phyloP scores from a whole-genome alignment of 2,329 filamentous ascomycete genomes.

The Talaromyces sp. region DNA sequence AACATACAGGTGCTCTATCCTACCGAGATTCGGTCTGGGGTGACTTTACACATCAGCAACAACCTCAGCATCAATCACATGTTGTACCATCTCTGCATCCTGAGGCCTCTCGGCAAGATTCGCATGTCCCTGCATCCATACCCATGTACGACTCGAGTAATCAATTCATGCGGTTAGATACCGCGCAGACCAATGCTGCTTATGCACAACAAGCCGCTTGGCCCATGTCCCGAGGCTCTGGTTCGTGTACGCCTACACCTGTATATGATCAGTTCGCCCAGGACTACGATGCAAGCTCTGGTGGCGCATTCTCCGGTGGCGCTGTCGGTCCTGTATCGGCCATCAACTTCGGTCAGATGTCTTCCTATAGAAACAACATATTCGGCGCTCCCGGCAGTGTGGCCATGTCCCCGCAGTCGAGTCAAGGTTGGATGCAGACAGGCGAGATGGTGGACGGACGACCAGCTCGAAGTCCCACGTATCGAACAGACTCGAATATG shows the following conservation, averaged over 20 bases:
- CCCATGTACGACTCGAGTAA: conserved; percentile 49
- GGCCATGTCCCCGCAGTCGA: conserved; percentile 60
- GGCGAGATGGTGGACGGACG: conserved; percentile 50
- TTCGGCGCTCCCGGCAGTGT: conserved; percentile 48
- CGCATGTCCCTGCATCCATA: conserved; percentile 39
- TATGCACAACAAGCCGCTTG: conserved; percentile 54
- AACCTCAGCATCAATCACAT: conserved; percentile 29
- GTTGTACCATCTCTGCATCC: conserved; percentile 4
- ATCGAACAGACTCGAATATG: conserved; percentile 70
- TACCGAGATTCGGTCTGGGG: conserved; percentile 52
- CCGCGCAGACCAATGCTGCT: conserved; percentile 42
- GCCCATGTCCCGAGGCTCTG: conserved; percentile 63
- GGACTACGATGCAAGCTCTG: conserved; percentile 48
- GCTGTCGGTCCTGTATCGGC: conserved; percentile 39
- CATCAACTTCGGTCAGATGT: conserved; percentile 38
- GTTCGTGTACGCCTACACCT: conserved; percentile 69
- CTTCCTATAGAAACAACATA: conserved; percentile 46
- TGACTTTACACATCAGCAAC: conserved; percentile 34
- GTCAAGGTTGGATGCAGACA: conserved; percentile 53
- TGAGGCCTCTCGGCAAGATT: conserved; percentile 36
- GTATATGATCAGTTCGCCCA: conserved; percentile 62
- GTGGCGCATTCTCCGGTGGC: conserved; percentile 42
- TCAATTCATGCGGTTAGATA: conserved; percentile 61
- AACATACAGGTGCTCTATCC: conserved; percentile 49
- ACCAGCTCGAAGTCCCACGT: conserved; percentile 61